These are phyloP conservation scores for Polyporus arcularius DNA, from an alignment of 768 basidiomycete genomes.

Conservation along the genomic window DNA sequence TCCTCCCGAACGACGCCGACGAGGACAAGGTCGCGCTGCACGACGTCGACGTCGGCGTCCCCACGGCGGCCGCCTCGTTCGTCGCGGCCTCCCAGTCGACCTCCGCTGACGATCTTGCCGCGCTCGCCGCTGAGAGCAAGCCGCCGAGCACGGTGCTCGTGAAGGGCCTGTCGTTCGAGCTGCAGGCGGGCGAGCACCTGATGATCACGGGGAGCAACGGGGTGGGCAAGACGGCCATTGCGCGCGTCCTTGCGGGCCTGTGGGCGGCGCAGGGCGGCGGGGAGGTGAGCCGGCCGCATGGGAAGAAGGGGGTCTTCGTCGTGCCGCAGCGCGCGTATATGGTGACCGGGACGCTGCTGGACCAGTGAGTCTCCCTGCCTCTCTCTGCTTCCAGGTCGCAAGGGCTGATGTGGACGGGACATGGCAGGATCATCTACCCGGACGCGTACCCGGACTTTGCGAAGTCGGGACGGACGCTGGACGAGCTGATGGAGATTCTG, in stretches of 20 bases:
- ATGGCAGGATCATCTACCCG: conserved; percentile 77
- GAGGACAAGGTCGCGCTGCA: conserved; percentile 58
- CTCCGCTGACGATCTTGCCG: not conserved
- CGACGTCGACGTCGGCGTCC: conserved; percentile 73
- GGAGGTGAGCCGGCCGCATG: conserved; percentile 33
- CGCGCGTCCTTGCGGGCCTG: conserved; percentile 84
- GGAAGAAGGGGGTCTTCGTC: conserved; percentile 67
- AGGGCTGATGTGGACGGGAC: not conserved
- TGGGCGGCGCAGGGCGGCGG: conserved; percentile 66
- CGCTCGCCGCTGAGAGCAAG: not conserved
- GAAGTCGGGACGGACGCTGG: conserved; percentile 58
- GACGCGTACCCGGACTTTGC: conserved; percentile 77
- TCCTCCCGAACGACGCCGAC: conserved; percentile 44
- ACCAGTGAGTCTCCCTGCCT: conserved; percentile 55
- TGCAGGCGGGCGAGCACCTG: conserved; percentile 77
- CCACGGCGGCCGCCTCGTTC: conserved; percentile 17
- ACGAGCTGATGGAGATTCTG: conserved; percentile 75
- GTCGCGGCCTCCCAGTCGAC: conserved; percentile 5
- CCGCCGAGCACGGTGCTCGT: conserved; percentile 55
- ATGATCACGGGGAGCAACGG: conserved; percentile 95
- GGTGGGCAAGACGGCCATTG: conserved; percentile 88
- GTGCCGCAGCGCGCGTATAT: conserved; percentile 95
- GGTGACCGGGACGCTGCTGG: conserved; percentile 81
- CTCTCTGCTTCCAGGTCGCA: not conserved
- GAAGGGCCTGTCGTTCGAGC: conserved; percentile 61